Percentiles rank a stretch among this genome's conserved stretches.
phyloP scores from a whole-genome alignment of 345 rosid genomes.

The Barbarea vulgaris region DNA sequence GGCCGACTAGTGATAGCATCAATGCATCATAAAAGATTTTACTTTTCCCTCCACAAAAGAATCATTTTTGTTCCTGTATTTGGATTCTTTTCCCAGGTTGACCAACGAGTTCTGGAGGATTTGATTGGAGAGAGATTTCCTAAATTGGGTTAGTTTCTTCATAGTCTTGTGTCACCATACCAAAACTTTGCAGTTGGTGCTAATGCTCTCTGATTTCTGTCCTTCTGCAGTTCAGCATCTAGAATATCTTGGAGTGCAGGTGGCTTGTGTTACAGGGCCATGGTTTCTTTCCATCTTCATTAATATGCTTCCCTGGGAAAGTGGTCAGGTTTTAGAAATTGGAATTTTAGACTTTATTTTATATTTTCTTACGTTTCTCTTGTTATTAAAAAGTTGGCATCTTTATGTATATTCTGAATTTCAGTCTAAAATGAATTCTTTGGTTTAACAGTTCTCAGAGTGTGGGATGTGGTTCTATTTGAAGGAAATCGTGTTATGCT shows the following conservation, averaged over 20 bases:
- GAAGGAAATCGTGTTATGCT: slow-evolving; percentile 99
- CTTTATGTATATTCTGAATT: background rate
- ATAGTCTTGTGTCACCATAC: background rate
- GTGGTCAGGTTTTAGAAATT: slow-evolving; percentile 84
- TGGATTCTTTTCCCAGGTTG: slow-evolving; percentile 66
- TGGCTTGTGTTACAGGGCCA: slow-evolving; percentile 96
- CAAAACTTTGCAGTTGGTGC: background rate
- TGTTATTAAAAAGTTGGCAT: background rate
- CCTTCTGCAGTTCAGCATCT: slow-evolving; percentile 84
- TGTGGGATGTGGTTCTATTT: slow-evolving; percentile 97
- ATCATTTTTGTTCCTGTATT: slow-evolving; percentile 9
- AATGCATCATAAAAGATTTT: background rate
- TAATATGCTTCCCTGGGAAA: slow-evolving; percentile 99
- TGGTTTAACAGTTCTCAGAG: slow-evolving; percentile 75
- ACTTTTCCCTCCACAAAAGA: background rate
- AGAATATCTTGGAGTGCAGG: slow-evolving; percentile 94
- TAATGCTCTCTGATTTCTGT: slow-evolving; percentile 36
- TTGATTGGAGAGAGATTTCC: slow-evolving; percentile 93
- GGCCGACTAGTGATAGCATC: slow-evolving; percentile 16
- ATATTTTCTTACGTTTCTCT: background rate
- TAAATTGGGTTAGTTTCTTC: slow-evolving; percentile 69
- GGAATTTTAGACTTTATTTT: slow-evolving; percentile 3
- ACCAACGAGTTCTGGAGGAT: slow-evolving; percentile 95
- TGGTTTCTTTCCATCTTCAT: slow-evolving; percentile 99
- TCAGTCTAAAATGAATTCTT: background rate